Base-by-base conservation (phyloP, 2,329 filamentous ascomycete genomes). In the Gyromitra esculenta region DNA sequence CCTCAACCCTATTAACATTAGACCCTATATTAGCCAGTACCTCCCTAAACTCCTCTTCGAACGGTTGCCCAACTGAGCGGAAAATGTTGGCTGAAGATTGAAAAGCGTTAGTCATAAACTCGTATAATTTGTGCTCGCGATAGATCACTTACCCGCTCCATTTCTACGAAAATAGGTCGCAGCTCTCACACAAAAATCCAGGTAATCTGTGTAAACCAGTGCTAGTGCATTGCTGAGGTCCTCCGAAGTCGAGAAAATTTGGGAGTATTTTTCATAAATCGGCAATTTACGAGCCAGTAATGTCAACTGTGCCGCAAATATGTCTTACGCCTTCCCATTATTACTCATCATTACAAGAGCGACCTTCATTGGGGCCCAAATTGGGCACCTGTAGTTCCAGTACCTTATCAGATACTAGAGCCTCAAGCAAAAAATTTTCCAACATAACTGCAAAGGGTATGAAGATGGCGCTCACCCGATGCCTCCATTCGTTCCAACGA, bases 121-220 rank as follows among this genome's bases (percentile, higher is more conserved):
- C 7, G 13, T 25, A 4, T 15, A 37, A 41, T 25, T 2, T 7
- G 21, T 11, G 21, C 15, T 4, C 6, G 48, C 25, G 21, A n/a
- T 0, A 54, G 45, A 35, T 35, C 18, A 71, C 57, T n/a, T 39
- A 71, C 67, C 4, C 1, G 39, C n/a, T 18, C 31, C 45, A 8
- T 63, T 70, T n/a, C 45, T 18, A 35, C 11, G 11, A 8, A 64
- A 64, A 43, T 45, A 11, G 15, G 35, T 54, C 15, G 8, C 35
- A 63, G 31, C 56, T 37, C 56, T 62, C n/a, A 63, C 25, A 52
- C 56, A 62, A 5, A 70, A 70, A n/a, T 62, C 67, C 6, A 70
- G 41, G 41, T 70, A 63, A 15, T 62, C 56, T 15, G 18, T 63
- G 35, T 70, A 70, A 41, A 62, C 43, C 0, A 62, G 11, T 15